Conservation (phyloP, 1,284 basidiomycete species). For the Cerrena zonata region DNA sequence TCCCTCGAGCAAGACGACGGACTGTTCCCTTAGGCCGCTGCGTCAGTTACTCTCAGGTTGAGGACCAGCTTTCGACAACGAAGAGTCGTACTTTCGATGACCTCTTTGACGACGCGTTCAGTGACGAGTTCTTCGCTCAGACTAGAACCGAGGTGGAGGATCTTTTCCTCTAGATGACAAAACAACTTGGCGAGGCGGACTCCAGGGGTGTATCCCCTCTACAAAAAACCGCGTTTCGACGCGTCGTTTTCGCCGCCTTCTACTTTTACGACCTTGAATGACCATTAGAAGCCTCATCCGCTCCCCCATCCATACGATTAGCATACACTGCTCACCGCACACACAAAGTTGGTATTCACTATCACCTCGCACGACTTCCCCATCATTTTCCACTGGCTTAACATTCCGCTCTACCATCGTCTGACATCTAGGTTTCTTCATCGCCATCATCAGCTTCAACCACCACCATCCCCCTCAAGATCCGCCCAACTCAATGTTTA, state of each 20-base stretch:
- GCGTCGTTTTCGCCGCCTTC: background rate
- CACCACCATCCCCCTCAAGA: background rate
- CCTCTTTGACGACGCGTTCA: conserved; percentile 12
- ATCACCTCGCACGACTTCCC: background rate
- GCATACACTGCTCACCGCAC: background rate
- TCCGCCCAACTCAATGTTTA: background rate
- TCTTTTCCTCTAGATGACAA: conserved; percentile 17
- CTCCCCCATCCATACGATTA: background rate
- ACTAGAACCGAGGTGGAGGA: conserved; percentile 22
- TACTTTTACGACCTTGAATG: conserved; percentile 5
- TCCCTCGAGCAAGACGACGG: conserved; percentile 15
- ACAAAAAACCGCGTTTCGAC: conserved; percentile 11
- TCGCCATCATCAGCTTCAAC: too few relatives aligned
- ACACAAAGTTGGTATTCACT: background rate
- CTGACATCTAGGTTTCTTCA: background rate
- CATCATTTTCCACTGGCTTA: background rate
- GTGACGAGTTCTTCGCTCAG: conserved; percentile 20
- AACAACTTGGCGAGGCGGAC: background rate
- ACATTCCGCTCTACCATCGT: background rate
- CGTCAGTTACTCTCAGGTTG: conserved; percentile 24
- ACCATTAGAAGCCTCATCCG: conserved; percentile 4
- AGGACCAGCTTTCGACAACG: conserved; percentile 18
- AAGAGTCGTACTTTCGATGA: conserved; percentile 19
- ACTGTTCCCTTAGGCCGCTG: conserved; percentile 13
- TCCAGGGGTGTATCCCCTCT: conserved; percentile 4